A percentile compares a stretch with the other conserved stretches of the same genome.
Conservation (phyloP, 1,284 basidiomycete species). For the Apiotrichum domesticum region DNA sequence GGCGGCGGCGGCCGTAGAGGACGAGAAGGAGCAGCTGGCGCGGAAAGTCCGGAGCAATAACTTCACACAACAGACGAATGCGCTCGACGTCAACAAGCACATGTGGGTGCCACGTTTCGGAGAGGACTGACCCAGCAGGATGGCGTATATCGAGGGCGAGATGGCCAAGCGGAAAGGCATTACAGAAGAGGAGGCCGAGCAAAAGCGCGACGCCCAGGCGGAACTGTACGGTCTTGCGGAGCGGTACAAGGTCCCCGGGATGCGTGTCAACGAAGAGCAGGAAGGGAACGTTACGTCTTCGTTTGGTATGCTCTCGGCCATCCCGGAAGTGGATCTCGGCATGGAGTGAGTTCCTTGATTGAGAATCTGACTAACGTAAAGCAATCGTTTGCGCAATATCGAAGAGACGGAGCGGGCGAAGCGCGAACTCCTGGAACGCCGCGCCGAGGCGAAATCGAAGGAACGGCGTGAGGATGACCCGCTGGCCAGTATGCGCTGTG, state of each 20-base stretch:
- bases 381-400: conserved; percentile 84
- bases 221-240: conserved; percentile 76
- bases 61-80: conserved; percentile 94
- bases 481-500: conserved; percentile 75
- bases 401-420: conserved; percentile 96
- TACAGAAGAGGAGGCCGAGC: conserved; percentile 52
- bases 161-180: conserved; percentile 67
- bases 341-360: conserved; percentile 72
- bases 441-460: conserved; percentile 35
- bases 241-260: conserved; percentile 49
- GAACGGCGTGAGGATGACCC: conserved; percentile 52
- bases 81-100: conserved; percentile 93
- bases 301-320: conserved; percentile 87
- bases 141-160: conserved; percentile 95
- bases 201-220: conserved; percentile 51
- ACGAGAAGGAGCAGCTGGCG: conserved; percentile 59
- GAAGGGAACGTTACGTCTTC: conserved; percentile 91
- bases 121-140: conserved; percentile 54
- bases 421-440: conserved; percentile 67
- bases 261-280: conserved; percentile 48
- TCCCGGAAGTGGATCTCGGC: conserved; percentile 93
- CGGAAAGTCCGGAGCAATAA: conserved; percentile 77
- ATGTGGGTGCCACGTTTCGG: conserved; percentile 59
- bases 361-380: conserved; percentile 38
- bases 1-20: conserved; percentile 21